These are phyloP conservation scores for Physcomitrellopsis africana DNA, from an alignment of 225 moss, liverwort and hornwort genomes.

Conservation along the genomic window DNA sequence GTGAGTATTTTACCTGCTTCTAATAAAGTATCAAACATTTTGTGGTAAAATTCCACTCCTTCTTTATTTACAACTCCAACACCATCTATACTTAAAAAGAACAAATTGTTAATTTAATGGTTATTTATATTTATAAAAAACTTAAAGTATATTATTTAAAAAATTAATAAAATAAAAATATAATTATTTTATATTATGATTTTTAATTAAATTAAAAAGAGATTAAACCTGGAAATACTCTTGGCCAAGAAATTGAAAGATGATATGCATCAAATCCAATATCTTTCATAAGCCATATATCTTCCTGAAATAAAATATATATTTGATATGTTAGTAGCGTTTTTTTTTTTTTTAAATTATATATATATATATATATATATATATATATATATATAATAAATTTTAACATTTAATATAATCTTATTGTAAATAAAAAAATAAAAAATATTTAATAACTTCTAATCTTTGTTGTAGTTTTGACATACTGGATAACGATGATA, in stretches of 20 bases:
- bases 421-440: no score
- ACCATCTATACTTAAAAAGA: conserved; percentile 11
- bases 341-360: no score
- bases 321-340: background rate
- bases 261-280: conserved; percentile 55
- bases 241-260: conserved; percentile 53
- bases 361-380: no score
- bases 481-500: conserved; percentile 41
- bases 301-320: conserved; percentile 28
- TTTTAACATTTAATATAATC: no score
- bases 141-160: background rate
- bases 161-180: background rate
- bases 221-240: conserved; percentile 32
- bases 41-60: conserved; percentile 48
- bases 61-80: conserved; percentile 38
- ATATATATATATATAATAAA: no score
- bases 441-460: background rate
- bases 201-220: background rate
- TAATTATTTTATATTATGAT: no score
- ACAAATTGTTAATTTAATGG: no score
- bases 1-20: conserved; percentile 38
- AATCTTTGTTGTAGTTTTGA: background rate
- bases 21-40: conserved; percentile 36
- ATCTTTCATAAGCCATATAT: conserved; percentile 57
- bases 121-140: background rate